Evolutionary conservation across 2,329 filamentous ascomycete species (phyloP), one percentile per base, ranked within the genome.

Genomic region (Geosmithia putterillii): DNA sequence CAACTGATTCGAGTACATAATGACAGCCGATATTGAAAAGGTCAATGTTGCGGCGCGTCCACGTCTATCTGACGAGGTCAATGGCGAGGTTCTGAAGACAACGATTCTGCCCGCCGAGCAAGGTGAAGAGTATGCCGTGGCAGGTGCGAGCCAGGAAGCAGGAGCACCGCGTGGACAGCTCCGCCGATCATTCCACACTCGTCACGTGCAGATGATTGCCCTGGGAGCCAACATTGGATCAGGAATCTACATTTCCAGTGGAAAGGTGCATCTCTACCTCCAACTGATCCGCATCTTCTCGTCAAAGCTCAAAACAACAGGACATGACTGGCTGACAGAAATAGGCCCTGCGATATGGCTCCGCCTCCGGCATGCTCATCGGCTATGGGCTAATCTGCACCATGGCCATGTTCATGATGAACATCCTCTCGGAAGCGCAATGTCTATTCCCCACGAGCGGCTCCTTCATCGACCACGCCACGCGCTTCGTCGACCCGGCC

Each of bases 241-340:
- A 25, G 82, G 83, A 65, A 69, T 86, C 9, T 86, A 86, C 57
- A 79, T 87, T 46, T 75, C 79, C 40, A 81, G 79, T 2, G 81
- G 79, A 41, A 58, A 57, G 38, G 78, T 79, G 32, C 62, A 84
- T 42, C 63, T 69, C 20, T 64, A 58, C 15, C 15, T 32, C 10
- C 28, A 4, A 7, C 6, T 25, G 6, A 25, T 25, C 23, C 10
- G 23, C 23, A 25, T n/a, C n/a, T n/a, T n/a, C 23, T 25, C 23
- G 23, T 7, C 10, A 25, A 25, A 25, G 23, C 7, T 25, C 23
- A n/a, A n/a, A n/a, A n/a, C n/a, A n/a, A n/a, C n/a, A n/a, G n/a
- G n/a, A n/a, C 10, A 3, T 32, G 28, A 32, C 28, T 32, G 28
- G 15, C 28, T 7, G 10, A 32, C 10, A 12, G 15, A 32, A 32